Evolutionary conservation across 345 rosid genomes (phyloP).

Genomic region (Pistacia vera): DNA sequence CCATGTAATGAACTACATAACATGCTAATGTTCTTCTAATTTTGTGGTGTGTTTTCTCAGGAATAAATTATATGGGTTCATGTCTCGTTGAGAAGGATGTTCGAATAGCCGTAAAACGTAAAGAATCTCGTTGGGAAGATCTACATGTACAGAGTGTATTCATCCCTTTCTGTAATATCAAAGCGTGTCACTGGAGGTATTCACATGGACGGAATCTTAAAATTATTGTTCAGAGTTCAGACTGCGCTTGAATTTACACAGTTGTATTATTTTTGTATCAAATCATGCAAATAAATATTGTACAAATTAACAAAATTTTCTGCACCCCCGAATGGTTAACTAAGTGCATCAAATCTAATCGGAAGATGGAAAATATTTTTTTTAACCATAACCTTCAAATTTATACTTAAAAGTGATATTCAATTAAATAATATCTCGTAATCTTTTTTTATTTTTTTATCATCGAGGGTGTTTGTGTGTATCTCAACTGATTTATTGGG

Average conservation of each 20-base stretch:
- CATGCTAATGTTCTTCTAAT: background rate
- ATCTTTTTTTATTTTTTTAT: too few relatives aligned
- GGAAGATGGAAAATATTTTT: too few relatives aligned
- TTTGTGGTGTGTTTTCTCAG: background rate
- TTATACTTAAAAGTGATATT: too few relatives aligned
- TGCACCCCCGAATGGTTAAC: too few relatives aligned
- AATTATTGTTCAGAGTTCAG: background rate
- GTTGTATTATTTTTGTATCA: background rate
- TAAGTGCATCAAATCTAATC: too few relatives aligned
- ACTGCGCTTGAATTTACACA: background rate
- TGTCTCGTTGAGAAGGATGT: background rate
- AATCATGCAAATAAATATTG: background rate
- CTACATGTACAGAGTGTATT: background rate
- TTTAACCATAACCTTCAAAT: too few relatives aligned
- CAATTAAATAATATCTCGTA: too few relatives aligned
- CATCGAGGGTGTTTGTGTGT: too few relatives aligned
- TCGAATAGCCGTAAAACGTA: background rate
- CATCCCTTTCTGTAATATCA: background rate
- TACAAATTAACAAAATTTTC: background rate
- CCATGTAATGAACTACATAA: background rate
- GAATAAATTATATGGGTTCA: slow-evolving; percentile 13
- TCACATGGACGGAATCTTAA: background rate
- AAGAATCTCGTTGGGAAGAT: background rate
- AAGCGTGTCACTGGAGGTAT: background rate
- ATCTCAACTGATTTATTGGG: too few relatives aligned